Base-by-base conservation (phyloP, 139 green algal genomes). In the Chlamydomonas schloesseri region DNA sequence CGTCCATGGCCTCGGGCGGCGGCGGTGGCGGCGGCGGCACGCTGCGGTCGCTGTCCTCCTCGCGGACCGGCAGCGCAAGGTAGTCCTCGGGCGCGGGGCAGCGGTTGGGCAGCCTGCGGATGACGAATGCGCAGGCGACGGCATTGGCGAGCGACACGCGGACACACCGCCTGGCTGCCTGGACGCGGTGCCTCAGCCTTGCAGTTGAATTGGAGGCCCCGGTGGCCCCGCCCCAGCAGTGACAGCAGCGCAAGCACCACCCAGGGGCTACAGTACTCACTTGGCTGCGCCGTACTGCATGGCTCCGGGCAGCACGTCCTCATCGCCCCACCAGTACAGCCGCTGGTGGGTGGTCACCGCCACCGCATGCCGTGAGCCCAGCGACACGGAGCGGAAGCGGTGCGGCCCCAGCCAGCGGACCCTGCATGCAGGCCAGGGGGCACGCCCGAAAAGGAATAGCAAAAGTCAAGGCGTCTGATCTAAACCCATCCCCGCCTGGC, bases 311-410 rank as follows among this genome's bases (percentile, higher is more conserved):
- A 87, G 82, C 64, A 71, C 55, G 21, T 73, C 58, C 28, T 81
- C 82, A 28, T 87, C 71, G 4, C 82, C 82, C 71, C 82, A 87
- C 55, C 57, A 80, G 58, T 78, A 87, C 83, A 88, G 50, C 26
- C 53, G 36, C 36, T 73, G 36, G 47, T 84, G 64, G 73, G 10
- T 71, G 42, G 60, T 77, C 34, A 84, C 73, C 37, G 74, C 83
- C 29, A 83, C 47, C 5, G 83, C 83, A 47, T 88, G 83, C 10
- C 72, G 34, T 23, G 47, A 36, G 26, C 83, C 83, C 83, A 88
- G 26, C 2, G 83, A 65, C 46, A 88, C 64, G 47, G 72, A 60
- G 29, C 74, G 83, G 73, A 88, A 81, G 60, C 74, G 73, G 42
- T 79, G 46, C 5, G 60, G n/a, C 15, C 83, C 72, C 62, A 88